Percentiles rank a stretch among this genome's conserved stretches.
phyloP scores from a whole-genome alignment of 2,329 filamentous ascomycete species.

The Phaeoacremonium minimum region DNA sequence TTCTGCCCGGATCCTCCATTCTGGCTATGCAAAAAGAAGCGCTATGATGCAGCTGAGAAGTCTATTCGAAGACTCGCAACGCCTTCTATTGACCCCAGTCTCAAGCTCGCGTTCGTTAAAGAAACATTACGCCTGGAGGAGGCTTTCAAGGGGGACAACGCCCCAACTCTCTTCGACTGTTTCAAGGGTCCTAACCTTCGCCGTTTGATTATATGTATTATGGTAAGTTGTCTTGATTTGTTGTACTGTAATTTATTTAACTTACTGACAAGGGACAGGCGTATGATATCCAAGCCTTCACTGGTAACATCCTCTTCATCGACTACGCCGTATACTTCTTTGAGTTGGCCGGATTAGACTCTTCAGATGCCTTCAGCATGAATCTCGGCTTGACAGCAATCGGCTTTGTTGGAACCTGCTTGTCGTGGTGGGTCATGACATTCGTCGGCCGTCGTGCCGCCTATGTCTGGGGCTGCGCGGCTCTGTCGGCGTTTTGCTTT shows the following conservation, averaged over 20 bases:
- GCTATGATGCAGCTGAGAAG: conserved; percentile 2
- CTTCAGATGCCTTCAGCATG: conserved; percentile 31
- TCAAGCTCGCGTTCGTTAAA: conserved; percentile 22
- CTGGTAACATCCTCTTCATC: conserved; percentile 18
- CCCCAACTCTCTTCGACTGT: conserved; percentile 15
- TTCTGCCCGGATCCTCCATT: conserved; percentile 5
- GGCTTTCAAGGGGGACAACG: conserved; percentile 10
- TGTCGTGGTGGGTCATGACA: conserved; percentile 32
- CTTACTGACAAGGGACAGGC: conserved; percentile 4
- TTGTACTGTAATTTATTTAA: background rate
- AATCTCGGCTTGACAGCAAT: conserved; percentile 33
- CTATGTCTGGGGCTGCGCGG: conserved; percentile 28
- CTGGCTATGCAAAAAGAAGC: conserved; percentile 7
- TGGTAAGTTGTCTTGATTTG: background rate
- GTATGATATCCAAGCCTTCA: conserved; percentile 22
- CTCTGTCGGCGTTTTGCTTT: conserved; percentile 25
- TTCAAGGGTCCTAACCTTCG: conserved; percentile 16
- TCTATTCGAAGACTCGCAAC: conserved; percentile 4
- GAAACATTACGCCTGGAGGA: conserved; percentile 19
- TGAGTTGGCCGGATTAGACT: conserved; percentile 12
- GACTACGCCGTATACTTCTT: conserved; percentile 23
- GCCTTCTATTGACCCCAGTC: conserved; percentile 11
- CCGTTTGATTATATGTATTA: conserved; percentile 16
- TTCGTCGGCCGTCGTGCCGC: conserved; percentile 30
- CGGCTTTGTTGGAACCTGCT: conserved; percentile 32